A percentile compares a stretch with the other conserved stretches of the same genome.
phyloP scores from a whole-genome alignment of 148 eudicot species.

The Persicaria maculosa region DNA sequence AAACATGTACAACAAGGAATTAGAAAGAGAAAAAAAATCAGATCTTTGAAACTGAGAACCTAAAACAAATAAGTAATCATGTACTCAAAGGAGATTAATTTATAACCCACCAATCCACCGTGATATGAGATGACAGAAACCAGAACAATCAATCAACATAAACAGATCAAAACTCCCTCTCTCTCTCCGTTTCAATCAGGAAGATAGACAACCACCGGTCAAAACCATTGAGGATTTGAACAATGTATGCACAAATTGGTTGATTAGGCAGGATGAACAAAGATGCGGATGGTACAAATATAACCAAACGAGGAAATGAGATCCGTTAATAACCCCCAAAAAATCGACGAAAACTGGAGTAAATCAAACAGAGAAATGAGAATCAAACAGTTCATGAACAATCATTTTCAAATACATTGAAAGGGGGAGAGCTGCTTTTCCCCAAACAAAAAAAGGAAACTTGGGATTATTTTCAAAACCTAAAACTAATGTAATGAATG shows the following conservation, averaged over 20 bases:
- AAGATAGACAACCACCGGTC: conserved; percentile 5
- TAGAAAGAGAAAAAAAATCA: not conserved
- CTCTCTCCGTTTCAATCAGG: not conserved
- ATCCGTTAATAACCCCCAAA: not conserved
- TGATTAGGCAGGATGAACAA: not conserved
- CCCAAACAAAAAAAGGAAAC: not conserved
- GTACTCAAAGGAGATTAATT: not conserved
- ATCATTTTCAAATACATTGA: conserved; percentile 5
- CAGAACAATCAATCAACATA: not conserved
- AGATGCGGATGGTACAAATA: not conserved
- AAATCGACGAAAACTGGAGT: conserved; percentile 1
- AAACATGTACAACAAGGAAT: not conserved
- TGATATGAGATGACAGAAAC: not conserved
- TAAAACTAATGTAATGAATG: not conserved
- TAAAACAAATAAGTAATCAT: not conserved
- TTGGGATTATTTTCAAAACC: not conserved
- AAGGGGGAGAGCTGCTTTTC: not conserved
- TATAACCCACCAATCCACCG: not conserved
- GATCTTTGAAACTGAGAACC: not conserved
- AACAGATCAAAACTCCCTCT: not conserved
- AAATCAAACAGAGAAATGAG: not conserved
- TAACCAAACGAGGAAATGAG: not conserved
- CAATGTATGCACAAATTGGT: not conserved
- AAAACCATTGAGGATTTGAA: not conserved
- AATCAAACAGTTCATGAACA: not conserved